Conservation (phyloP, 2,329 filamentous ascomycete species). For the Colletotrichum caudatum region DNA sequence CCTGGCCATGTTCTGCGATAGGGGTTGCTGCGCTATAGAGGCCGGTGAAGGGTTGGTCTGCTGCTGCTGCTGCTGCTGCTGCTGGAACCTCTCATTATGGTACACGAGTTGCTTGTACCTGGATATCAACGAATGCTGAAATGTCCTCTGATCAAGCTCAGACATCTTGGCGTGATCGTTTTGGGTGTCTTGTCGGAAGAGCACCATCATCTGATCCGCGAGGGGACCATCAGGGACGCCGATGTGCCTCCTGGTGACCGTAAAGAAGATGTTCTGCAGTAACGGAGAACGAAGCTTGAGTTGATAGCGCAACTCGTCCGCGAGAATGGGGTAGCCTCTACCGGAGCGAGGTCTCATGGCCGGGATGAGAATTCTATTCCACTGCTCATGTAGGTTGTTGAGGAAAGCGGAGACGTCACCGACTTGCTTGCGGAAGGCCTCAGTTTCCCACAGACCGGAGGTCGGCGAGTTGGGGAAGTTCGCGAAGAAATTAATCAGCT, state of each 20-base stretch:
- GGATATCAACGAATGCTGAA: slow-evolving; percentile 22
- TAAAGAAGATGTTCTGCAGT: slow-evolving; percentile 67
- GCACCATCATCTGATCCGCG: slow-evolving; percentile 50
- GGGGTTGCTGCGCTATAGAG: neutral
- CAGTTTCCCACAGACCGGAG: slow-evolving; percentile 28
- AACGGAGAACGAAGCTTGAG: slow-evolving; percentile 63
- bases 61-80: neutral
- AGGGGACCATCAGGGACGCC: slow-evolving; percentile 52
- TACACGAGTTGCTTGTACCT: slow-evolving; percentile 24
- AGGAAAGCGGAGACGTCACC: slow-evolving; percentile 59
- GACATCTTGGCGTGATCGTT: slow-evolving; percentile 41
- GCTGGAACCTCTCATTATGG: neutral
- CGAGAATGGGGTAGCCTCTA: slow-evolving; percentile 65
- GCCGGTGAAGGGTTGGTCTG: slow-evolving; percentile 6
- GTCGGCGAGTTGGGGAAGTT: slow-evolving; percentile 50
- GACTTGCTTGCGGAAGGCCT: slow-evolving; percentile 43
- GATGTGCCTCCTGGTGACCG: slow-evolving; percentile 61
- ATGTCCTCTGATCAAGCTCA: slow-evolving; percentile 14
- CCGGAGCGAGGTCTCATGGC: slow-evolving; percentile 47
- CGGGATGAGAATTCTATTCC: slow-evolving; percentile 51
- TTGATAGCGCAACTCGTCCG: slow-evolving; percentile 64
- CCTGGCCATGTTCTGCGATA: neutral
- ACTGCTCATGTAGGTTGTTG: slow-evolving; percentile 55
- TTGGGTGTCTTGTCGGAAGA: slow-evolving; percentile 33
- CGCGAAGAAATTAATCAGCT: slow-evolving; percentile 51